phyloP scores from a whole-genome alignment of 352 stramenopile species.

The Phytophthora crassamura region DNA sequence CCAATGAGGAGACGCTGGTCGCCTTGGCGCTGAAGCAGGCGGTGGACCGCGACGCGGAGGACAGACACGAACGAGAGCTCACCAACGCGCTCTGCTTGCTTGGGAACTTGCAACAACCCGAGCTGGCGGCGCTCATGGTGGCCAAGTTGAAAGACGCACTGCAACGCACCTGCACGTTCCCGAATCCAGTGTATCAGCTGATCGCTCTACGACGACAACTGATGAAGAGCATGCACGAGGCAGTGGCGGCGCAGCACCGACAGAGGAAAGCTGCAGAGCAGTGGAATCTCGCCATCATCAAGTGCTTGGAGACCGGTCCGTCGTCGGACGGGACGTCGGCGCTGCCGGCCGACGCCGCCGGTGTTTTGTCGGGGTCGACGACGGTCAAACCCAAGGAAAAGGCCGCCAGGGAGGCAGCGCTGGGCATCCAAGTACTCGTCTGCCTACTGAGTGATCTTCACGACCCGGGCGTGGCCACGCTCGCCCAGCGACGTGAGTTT shows the following conservation, averaged over 20 bases:
- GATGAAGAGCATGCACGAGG: constrained; percentile 65
- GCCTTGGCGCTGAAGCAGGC: background rate
- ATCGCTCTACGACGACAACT: constrained; percentile 62
- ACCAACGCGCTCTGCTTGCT: constrained; percentile 61
- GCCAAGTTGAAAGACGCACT: constrained; percentile 60
- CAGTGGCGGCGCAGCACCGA: constrained; percentile 51
- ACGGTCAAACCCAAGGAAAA: constrained; percentile 43
- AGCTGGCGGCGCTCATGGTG: constrained; percentile 51
- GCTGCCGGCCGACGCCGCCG: background rate
- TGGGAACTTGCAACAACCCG: constrained; percentile 50
- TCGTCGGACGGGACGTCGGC: background rate
- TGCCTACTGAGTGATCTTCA: constrained; percentile 43
- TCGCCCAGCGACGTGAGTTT: constrained; percentile 47
- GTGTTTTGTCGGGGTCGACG: background rate
- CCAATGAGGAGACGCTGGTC: constrained; percentile 13
- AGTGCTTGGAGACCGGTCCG: constrained; percentile 19
- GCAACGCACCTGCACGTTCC: constrained; percentile 43
- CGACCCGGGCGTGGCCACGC: constrained; percentile 22
- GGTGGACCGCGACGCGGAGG: constrained; percentile 8
- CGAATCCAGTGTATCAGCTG: constrained; percentile 64
- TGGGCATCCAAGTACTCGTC: constrained; percentile 54
- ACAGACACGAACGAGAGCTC: constrained; percentile 44
- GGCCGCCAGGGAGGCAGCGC: constrained; percentile 39
- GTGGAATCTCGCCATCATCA: constrained; percentile 17
- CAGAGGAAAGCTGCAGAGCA: constrained; percentile 40